Evolutionary conservation across 2,329 filamentous ascomycete genomes (phyloP), one percentile per base, ranked within the genome.

Genomic region (Aphanocladium album): DNA sequence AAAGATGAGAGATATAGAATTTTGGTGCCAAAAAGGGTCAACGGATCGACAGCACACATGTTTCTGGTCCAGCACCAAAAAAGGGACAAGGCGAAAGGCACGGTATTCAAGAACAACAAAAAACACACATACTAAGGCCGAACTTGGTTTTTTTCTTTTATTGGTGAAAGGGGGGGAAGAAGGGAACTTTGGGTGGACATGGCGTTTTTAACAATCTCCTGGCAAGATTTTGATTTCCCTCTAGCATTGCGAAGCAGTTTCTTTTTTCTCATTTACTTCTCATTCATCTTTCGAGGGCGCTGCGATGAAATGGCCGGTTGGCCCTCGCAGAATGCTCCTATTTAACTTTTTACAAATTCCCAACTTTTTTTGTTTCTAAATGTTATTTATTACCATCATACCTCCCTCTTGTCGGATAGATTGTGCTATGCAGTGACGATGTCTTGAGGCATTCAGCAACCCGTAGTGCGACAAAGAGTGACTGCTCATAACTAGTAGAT

Each of bases 121-220:
- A 39, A 17, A 19, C 25, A 50, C 21, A 57, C 27, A 27, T 23
- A 55, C 16, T 17, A 46, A 35, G 47, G 47, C 60, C 30, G 47
- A 39, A 46, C n/a, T 25, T 46, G 30, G 16, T 12, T 57, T 39
- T 25, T 7, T 12, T 46, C 9, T 46, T 25, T 47, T 37, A 39
- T 4, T 37, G 9, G 35, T 16, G 23, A 25, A 49, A 19, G n/a
- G 50, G 33, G 21, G 60, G 47, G 39, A 62, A 57, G 27, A 14
- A 46, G 8, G 19, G 17, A 17, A 54, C 46, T 30, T 14, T 43
- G 58, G 57, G 51, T 17, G 58, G 25, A 52, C n/a, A 60, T 33
- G 58, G 58, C 58, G 58, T 60, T 60, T 53, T 35, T 35, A 35
- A 30, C 33, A 62, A 41, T 63, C 23, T 60, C 45, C 41, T 58